Conservation (phyloP, 2,329 filamentous ascomycete genomes). For the Beauveria caledonica region DNA sequence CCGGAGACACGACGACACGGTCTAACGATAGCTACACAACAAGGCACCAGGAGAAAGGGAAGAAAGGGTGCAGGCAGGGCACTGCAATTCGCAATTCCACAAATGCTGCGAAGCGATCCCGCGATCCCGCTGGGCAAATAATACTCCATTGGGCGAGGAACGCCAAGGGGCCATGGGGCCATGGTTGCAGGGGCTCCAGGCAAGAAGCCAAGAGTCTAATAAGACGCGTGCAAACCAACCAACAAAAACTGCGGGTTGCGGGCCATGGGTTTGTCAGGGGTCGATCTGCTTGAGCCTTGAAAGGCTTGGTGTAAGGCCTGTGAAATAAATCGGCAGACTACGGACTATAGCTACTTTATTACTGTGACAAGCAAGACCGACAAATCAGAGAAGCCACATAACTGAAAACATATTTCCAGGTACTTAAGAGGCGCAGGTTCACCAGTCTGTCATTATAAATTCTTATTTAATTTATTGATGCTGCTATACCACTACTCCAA, state of each 20-base stretch:
- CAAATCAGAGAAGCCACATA: background rate
- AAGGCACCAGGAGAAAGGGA: background rate
- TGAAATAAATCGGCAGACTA: too few relatives aligned
- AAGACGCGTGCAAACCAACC: too few relatives aligned
- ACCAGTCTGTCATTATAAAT: background rate
- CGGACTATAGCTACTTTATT: too few relatives aligned
- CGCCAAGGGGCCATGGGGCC: background rate
- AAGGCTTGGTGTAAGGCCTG: too few relatives aligned
- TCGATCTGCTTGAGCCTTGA: too few relatives aligned
- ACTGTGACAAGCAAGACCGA: too few relatives aligned
- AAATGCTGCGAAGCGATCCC: background rate
- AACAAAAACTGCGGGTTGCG: too few relatives aligned
- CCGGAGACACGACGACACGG: background rate
- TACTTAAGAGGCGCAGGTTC: background rate
- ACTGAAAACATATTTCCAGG: background rate
- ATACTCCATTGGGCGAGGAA: background rate
- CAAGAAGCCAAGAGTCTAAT: background rate
- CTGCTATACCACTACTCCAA: background rate
- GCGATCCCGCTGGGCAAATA: slow-evolving; percentile 1
- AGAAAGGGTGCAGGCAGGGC: background rate
- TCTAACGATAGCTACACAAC: background rate
- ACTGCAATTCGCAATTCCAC: background rate
- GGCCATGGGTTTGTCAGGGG: too few relatives aligned
- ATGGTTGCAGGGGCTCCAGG: background rate
- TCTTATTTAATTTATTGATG: too few relatives aligned